A percentile compares a stretch with the other conserved stretches of the same genome.
These are phyloP conservation scores for Melaleuca quinquenervia DNA, from an alignment of 345 rosid genomes.

Conservation along the genomic window DNA sequence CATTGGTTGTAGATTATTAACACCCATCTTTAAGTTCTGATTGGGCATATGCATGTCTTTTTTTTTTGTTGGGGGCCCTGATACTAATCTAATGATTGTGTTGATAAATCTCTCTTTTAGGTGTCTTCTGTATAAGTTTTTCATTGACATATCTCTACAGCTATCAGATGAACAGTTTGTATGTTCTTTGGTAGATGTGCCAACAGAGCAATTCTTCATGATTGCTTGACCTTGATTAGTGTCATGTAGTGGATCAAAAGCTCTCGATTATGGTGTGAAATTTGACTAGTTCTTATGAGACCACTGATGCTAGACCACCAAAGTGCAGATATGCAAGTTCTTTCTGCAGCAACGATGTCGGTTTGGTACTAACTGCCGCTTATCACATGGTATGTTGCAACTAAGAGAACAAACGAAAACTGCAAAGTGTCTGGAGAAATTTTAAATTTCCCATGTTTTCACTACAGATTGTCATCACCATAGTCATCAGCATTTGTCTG, in stretches of 20 bases:
- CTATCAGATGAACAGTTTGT: background rate
- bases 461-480: background rate
- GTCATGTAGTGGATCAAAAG: background rate
- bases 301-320: slow-evolving; percentile 42
- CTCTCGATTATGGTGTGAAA: background rate
- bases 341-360: slow-evolving; percentile 94
- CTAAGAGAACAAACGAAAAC: background rate
- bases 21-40: background rate
- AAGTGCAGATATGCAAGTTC: slow-evolving; percentile 98
- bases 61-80: background rate
- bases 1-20: background rate
- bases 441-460: background rate
- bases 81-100: background rate
- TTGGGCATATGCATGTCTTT: background rate
- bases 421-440: background rate
- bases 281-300: background rate
- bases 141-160: background rate
- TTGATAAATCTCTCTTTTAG: background rate
- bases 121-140: background rate
- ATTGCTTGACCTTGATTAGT: background rate
- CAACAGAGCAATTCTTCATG: background rate
- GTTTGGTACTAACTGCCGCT: slow-evolving; percentile 85
- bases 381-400: slow-evolving; percentile 75
- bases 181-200: background rate
- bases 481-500: background rate